These are phyloP conservation scores for Melanomma pulvis-pyrius DNA, from an alignment of 495 filamentous ascomycete species.

Conservation along the genomic window DNA sequence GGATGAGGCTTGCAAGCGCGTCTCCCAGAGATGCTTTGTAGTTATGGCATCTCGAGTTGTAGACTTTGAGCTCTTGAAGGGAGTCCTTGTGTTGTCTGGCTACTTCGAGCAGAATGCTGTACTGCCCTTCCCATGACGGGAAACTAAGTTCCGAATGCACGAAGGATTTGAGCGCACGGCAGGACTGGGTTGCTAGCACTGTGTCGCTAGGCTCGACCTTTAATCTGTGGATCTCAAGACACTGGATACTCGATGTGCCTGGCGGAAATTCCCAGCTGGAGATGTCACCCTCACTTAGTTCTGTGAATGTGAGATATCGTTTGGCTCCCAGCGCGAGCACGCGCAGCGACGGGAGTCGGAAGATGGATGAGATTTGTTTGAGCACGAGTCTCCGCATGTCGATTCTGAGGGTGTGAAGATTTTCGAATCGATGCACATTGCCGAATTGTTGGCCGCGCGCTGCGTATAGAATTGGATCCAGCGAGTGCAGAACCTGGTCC, in stretches of 20 bases:
- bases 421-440: not conserved
- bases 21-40: not conserved
- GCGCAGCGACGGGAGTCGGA: not conserved
- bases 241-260: not conserved
- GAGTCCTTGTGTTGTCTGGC: not conserved
- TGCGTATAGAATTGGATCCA: not conserved
- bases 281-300: not conserved
- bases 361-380: not conserved
- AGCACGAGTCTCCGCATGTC: not conserved
- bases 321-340: not conserved
- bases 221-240: not conserved
- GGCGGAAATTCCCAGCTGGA: not conserved
- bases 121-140: not conserved
- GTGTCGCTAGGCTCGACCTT: not conserved
- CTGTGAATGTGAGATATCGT: not conserved
- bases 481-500: not conserved
- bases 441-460: not conserved
- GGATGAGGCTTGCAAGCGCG: not conserved
- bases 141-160: not conserved
- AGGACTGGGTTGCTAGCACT: not conserved
- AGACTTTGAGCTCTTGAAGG: not conserved
- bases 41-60: not conserved
- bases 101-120: not conserved
- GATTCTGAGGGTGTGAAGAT: not conserved
- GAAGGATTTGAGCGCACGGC: not conserved